Base-by-base conservation (phyloP, 2,329 filamentous ascomycete genomes). In the Hymenoscyphus fructigenus region DNA sequence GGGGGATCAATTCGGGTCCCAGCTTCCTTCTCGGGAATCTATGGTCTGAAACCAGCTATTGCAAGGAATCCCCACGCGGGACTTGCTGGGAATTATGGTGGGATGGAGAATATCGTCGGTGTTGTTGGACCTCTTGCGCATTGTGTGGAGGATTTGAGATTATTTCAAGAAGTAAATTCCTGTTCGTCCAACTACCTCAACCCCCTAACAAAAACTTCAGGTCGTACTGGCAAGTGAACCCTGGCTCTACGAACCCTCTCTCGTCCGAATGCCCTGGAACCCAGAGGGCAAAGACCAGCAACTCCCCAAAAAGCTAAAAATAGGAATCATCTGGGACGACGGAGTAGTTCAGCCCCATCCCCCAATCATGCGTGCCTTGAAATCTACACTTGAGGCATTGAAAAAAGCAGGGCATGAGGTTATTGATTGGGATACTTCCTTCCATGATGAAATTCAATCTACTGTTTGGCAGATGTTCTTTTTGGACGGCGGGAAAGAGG, bases 371-470 rank as follows among this genome's bases (percentile, higher is more conserved):
- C 67, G 76, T 32, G 76, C 67, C 17, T 60, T 77, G 60, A 68
- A 71, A 44, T 67, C 70, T 14, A 72, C 72, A 7, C 67, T 68
- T 28, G 67, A 71, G 28, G 71, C 70, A 5, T 68, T 77, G 20
- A 68, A 70, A 55, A 70, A 65, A 53, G 70, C 72, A 14, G 76
- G 76, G 20, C 73, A 77, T 66, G 73, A 76, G 64, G 71, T 76
- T 17, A 75, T 87, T 4, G 80, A 86, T 5, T 83, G 85, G 80
- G 64, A 84, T 70, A 75, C 83, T 29, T 66, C 58, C 23, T 58
- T 61, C 23, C 63, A 65, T 62, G 56, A 58, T 29, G n/a, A 58
- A 15, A 55, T 53, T 29, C 23, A 26, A 7, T 20, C 38, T 29
- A 60, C 41, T 26, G 26, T 60, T 12, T 50, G 44, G 58, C 34